phyloP scores from a whole-genome alignment of 192 early-diverging fungal species.

The Neocallimastix lanati region DNA sequence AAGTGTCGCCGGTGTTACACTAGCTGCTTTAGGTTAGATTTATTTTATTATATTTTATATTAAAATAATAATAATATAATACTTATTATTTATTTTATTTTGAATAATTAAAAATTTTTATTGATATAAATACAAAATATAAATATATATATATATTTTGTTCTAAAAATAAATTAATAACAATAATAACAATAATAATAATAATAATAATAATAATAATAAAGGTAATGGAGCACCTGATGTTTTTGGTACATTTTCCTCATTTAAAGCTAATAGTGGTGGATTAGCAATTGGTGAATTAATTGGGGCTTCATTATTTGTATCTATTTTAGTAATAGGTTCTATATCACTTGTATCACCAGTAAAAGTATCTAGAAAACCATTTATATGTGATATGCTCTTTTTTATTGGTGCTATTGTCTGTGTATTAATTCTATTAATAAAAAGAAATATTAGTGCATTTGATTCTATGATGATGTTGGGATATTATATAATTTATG shows the following conservation, averaged over 20 bases:
- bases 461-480: conserved; percentile 6
- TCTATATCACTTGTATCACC: conserved; percentile 63
- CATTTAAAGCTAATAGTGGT: conserved; percentile 45
- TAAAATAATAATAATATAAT: no score
- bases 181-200: no score
- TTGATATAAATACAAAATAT: no score
- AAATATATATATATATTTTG: no score
- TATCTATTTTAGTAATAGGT: conserved; percentile 66
- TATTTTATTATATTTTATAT: no score
- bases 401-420: conserved; percentile 51
- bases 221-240: conserved; percentile 88
- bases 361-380: conserved; percentile 41
- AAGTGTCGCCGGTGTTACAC: conserved; percentile 41
- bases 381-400: conserved; percentile 61
- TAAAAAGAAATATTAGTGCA: conserved; percentile 31
- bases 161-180: not conserved
- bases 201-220: conserved; percentile 11
- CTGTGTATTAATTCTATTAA: conserved; percentile 25
- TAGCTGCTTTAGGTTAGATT: conserved; percentile 25
- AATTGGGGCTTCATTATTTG: conserved; percentile 58
- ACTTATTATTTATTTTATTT: no score
- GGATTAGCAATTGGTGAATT: conserved; percentile 79
- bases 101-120: no score
- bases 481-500: not conserved
- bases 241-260: conserved; percentile 67